These are phyloP conservation scores for Strobilomyces dryophilus DNA, from an alignment of 768 basidiomycete genomes.

Conservation along the genomic window DNA sequence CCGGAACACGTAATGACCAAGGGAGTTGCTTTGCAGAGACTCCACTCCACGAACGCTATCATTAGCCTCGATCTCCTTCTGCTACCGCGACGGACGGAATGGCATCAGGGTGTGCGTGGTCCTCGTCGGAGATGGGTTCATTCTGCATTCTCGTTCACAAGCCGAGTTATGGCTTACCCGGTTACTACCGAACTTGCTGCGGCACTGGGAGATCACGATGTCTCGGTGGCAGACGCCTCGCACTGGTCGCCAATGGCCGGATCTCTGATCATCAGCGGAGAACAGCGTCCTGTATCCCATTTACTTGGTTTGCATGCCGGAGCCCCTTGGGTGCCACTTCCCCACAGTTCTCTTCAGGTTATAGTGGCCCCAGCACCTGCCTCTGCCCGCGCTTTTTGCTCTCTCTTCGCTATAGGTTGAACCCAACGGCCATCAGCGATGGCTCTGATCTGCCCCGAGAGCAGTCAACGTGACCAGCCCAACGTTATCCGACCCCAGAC, in stretches of 20 bases:
- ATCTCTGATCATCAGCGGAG: slow-evolving; percentile 7
- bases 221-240: slow-evolving; percentile 6
- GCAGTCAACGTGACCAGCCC: background rate
- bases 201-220: background rate
- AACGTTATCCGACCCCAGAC: background rate
- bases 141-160: background rate
- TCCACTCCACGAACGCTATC: background rate
- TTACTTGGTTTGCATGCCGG: background rate
- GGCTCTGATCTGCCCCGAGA: background rate
- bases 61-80: background rate
- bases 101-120: background rate
- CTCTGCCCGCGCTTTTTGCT: background rate
- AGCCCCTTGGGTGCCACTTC: background rate
- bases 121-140: background rate
- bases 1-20: background rate
- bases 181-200: background rate
- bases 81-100: background rate
- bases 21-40: background rate
- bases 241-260: background rate
- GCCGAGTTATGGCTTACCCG: background rate
- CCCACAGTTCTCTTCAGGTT: background rate
- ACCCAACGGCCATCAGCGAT: background rate
- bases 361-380: background rate
- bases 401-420: background rate
- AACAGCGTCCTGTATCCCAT: background rate